Evolutionary conservation across 441 rosid genomes (phyloP), one percentile per base, ranked within the genome.

Genomic region (Theobroma grandiflorum): DNA sequence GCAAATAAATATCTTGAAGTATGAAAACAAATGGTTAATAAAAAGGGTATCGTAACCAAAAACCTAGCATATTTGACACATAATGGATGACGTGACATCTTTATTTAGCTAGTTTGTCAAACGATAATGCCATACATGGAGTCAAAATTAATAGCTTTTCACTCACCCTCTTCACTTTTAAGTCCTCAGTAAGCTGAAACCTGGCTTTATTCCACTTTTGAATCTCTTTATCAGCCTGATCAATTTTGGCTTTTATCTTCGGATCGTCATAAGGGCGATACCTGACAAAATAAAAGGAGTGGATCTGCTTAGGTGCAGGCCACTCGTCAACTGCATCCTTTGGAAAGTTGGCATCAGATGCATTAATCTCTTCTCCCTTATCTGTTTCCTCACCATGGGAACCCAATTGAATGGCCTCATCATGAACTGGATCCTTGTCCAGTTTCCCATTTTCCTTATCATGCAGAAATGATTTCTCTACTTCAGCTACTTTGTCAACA

Each of bases 141-240:
- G 35, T 50, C 0, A 6, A 61, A 49, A 63, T 50, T 63, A 53
- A 63, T 63, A 12, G 59, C 49, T 89, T 74, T 81, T 80, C 61
- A 76, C 90, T 83, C 86, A 97, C 98, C 93, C 89, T 90, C 87
- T 86, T 90, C 5, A 86, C 82, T 85, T 85, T 89, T 80, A 93
- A 35, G 43, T 79, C 88, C 0, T 91, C 90, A 40, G 77, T 79
- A 53, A 89, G 80, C 82, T 87, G 89, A 71, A 81, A 80, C 50
- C 92, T 78, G 16, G 89, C 83, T 55, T 74, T 82, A 81, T 83
- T 94, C 82, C 84, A 85, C 68, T 59, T 87, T 20, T 85, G 85
- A 82, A 95, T 86, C 90, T 93, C 97, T 80, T 82, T 83, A 83
- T 91, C 96, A 78, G 91, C 92, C 85, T 82, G 89, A 73, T 89